These are phyloP conservation scores for Cenchrus purpureus DNA, from an alignment of 176 grass and related monocot genomes.

Conservation along the genomic window DNA sequence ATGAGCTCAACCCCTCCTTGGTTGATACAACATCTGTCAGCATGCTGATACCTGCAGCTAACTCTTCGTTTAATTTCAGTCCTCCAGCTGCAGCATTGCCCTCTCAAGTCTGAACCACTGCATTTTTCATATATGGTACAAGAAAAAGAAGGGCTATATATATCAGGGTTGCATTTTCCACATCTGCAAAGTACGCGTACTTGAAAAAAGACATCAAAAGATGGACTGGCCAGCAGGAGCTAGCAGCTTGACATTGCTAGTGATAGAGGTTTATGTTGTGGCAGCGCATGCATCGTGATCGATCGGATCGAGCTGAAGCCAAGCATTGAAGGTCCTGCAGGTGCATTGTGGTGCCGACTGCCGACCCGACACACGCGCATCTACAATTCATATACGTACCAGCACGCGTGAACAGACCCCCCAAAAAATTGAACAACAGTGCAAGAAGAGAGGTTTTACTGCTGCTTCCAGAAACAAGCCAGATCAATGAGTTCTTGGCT, in stretches of 20 bases:
- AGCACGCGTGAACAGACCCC: background rate
- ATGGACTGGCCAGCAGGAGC: background rate
- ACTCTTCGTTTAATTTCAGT: background rate
- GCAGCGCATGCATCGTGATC: background rate
- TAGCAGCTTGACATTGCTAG: background rate
- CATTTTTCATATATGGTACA: background rate
- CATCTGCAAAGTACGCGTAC: background rate
- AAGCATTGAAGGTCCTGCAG: slow-evolving; percentile 25
- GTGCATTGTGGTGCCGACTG: slow-evolving; percentile 18
- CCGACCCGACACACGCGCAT: background rate
- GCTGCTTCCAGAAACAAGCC: slow-evolving; percentile 20
- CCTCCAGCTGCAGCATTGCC: too few species aligned
- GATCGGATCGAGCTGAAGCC: background rate
- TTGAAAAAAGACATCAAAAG: background rate
- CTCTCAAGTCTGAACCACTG: background rate
- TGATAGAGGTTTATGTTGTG: background rate
- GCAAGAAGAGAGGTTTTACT: background rate
- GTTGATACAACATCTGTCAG: background rate
- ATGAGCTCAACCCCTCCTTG: background rate
- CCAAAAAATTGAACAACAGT: too few species aligned
- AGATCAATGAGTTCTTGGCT: background rate
- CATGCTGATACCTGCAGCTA: background rate
- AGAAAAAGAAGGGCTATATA: background rate
- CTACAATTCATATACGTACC: background rate
- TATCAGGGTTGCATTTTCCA: background rate